These are phyloP conservation scores for Psilocybe tampanensis DNA, from an alignment of 768 basidiomycete genomes.

Conservation along the genomic window DNA sequence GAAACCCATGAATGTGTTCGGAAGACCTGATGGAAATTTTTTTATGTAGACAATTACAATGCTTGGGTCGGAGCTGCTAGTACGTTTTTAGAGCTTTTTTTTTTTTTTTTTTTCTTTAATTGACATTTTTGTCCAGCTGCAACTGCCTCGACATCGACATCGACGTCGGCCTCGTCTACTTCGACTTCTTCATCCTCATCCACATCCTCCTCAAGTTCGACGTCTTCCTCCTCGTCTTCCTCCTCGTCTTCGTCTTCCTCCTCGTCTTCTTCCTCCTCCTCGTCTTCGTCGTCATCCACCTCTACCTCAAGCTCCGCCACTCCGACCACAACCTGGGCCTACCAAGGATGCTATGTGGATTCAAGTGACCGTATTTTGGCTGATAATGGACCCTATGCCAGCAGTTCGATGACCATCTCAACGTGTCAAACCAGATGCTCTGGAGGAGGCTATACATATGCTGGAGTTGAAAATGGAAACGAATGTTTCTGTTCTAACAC, in stretches of 20 bases:
- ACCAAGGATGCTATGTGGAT: conserved; percentile 31
- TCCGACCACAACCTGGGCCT: conserved; percentile 23
- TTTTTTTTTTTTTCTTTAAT: background rate
- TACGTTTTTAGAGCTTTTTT: conserved; percentile 20
- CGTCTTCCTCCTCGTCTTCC: conserved; percentile 16
- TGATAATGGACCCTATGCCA: conserved; percentile 18
- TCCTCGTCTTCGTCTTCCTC: conserved; percentile 15
- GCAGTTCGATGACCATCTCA: conserved; percentile 25
- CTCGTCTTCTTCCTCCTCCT: conserved; percentile 7
- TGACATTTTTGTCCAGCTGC: conserved; percentile 10
- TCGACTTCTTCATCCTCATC: conserved; percentile 17
- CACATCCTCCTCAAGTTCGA: conserved; percentile 10
- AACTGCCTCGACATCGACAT: conserved; percentile 5
- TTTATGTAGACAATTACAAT: conserved; percentile 59
- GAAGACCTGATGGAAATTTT: conserved; percentile 11
- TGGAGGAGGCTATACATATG: conserved; percentile 27
- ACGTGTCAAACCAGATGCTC: conserved; percentile 31
- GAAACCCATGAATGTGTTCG: background rate
- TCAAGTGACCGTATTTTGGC: conserved; percentile 20
- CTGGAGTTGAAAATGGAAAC: conserved; percentile 32
- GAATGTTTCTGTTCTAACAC: conserved; percentile 34
- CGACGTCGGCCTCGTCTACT: conserved; percentile 12
- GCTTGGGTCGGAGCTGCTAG: conserved; percentile 56
- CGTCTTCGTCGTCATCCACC: conserved; percentile 15
- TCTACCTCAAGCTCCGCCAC: conserved; percentile 14